A percentile compares a stretch with the other conserved stretches of the same genome.
Conservation (phyloP, 495 filamentous ascomycete genomes). For the Annulohypoxylon nitens region DNA sequence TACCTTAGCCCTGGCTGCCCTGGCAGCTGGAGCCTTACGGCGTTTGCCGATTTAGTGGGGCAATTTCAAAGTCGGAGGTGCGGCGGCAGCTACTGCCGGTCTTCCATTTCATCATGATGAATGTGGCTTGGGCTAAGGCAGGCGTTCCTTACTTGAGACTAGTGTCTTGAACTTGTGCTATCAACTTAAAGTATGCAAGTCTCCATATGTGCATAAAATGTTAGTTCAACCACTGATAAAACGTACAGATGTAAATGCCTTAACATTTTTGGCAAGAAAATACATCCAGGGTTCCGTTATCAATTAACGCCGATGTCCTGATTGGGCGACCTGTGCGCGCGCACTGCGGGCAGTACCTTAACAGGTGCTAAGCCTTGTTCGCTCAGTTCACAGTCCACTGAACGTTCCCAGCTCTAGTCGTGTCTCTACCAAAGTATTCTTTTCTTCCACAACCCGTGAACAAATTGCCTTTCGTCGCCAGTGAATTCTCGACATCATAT, state of each 20-base stretch:
- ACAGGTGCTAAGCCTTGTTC: constrained; percentile 28
- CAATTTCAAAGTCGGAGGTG: constrained; percentile 23
- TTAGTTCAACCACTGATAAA: background rate
- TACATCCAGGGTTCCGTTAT: background rate
- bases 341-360: constrained; percentile 38
- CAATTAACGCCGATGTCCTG: constrained; percentile 35
- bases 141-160: background rate
- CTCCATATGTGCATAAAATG: constrained; percentile 10
- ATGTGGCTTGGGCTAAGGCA: constrained; percentile 9
- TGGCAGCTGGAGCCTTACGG: background rate
- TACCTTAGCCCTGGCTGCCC: too few species aligned
- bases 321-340: constrained; percentile 36
- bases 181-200: background rate
- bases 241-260: background rate
- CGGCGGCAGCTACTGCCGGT: constrained; percentile 29
- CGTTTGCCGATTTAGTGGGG: constrained; percentile 8
- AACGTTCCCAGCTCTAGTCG: constrained; percentile 34
- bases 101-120: constrained; percentile 8
- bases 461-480: constrained; percentile 23
- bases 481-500: background rate
- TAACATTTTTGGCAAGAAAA: background rate
- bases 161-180: background rate
- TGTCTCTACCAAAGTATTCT: constrained; percentile 38
- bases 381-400: background rate
- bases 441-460: constrained; percentile 13